A percentile compares a stretch with the other conserved stretches of the same genome.
Conservation (phyloP, 129 eudicot species). For the Centaurea solstitialis region DNA sequence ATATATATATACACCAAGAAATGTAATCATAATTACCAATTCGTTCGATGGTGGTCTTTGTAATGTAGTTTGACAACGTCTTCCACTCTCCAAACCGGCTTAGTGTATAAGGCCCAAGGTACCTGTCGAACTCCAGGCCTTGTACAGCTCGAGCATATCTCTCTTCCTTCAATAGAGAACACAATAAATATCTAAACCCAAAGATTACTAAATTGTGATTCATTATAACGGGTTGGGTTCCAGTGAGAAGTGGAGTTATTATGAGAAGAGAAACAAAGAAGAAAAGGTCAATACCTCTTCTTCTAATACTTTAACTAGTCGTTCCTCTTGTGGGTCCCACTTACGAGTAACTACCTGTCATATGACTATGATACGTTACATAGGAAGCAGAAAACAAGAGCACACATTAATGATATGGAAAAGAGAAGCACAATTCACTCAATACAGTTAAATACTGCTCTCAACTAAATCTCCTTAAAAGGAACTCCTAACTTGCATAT, state of each 20-base stretch:
- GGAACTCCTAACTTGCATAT: background rate
- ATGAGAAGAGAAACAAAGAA: background rate
- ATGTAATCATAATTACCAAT: conserved; percentile 48
- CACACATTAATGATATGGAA: background rate
- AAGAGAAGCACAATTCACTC: background rate
- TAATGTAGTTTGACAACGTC: conserved; percentile 68
- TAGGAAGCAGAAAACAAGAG: background rate
- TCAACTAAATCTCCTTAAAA: background rate
- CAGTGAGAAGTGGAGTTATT: too few species aligned
- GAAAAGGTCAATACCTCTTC: conserved; percentile 57
- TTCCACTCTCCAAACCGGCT: conserved; percentile 79
- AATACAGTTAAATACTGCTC: background rate
- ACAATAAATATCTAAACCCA: background rate
- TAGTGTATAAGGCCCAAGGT: conserved; percentile 79
- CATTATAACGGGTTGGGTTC: background rate
- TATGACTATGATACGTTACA: conserved; percentile 8
- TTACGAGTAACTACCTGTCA: conserved; percentile 66
- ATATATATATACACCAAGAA: background rate
- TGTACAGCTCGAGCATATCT: conserved; percentile 74
- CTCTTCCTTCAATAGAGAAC: conserved; percentile 58
- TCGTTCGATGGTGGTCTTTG: conserved; percentile 63
- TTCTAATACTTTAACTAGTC: conserved; percentile 63
- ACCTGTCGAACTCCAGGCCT: conserved; percentile 72
- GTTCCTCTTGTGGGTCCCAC: conserved; percentile 82
- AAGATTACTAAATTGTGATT: background rate